Evolutionary conservation across 345 rosid genomes (phyloP), one percentile per base, ranked within the genome.

Genomic region (Cardiospermum halicacabum): DNA sequence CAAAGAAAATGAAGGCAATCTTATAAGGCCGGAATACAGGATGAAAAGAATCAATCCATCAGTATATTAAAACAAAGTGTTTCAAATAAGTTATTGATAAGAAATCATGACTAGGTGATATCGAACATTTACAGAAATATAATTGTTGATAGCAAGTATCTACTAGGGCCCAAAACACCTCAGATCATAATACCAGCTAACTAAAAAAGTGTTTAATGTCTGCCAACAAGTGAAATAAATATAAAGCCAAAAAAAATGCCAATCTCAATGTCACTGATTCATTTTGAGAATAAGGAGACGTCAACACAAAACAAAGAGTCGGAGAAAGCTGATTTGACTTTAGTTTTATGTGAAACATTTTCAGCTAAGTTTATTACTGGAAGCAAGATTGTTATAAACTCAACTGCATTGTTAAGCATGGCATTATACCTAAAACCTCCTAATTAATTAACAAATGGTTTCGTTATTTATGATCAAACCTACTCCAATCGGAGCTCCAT

Each of bases 91-190:
- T 15, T 22, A 18, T 11, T 28, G 26, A n/a, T 27, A 3, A 42
- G 27, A 32, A 60, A 36, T 50, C 3, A 25, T 25, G 25, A 34
- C 56, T 62, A 62, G 28, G 36, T 30, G 56, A 62, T 31, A 48
- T 28, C 28, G 24, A 42, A 42, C 40, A 39, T 39, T 47, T 18
- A 34, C 10, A 11, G 39, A 34, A 34, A 60, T 26, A 36, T 16
- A 19, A 7, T 24, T 45, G 42, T 25, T 24, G 0, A 42, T 1
- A 8, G 31, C 7, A 3, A 22, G 13, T 62, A 47, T 34, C 28
- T 10, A 31, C 21, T 32, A 48, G 56, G 26, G n/a, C n/a, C 21
- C 56, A 11, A 12, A 11, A 39, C 15, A 36, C 34, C 24, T 43
- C 27, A 31, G 30, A 22, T 47, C 19, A 16, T 1, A 19, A 28